Evolutionary conservation across 176 grass and related monocot species (phyloP).

Genomic region (Echinochloa phyllopogon): DNA sequence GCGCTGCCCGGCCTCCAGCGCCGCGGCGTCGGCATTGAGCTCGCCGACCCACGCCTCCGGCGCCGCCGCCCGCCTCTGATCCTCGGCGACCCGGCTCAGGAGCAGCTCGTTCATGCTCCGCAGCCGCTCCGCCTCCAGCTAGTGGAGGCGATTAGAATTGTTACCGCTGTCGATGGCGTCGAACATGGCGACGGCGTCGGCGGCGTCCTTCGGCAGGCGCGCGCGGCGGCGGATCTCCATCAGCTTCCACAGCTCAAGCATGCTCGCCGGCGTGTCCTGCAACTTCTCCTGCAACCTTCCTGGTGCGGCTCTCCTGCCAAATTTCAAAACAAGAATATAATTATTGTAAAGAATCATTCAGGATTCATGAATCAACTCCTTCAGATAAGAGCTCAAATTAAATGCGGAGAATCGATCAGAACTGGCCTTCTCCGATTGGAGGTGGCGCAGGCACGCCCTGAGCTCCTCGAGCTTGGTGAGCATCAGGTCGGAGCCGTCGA

Average conservation of each 20-base stretch:
- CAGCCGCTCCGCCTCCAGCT: background rate
- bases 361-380: background rate
- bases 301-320: too few relatives aligned
- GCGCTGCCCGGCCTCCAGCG: conserved; percentile 6
- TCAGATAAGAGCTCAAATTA: too few relatives aligned
- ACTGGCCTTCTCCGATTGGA: conserved; percentile 81
- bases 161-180: conserved; percentile 60
- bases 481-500: conserved; percentile 62
- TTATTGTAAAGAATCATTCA: background rate
- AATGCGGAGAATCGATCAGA: conserved; percentile 11
- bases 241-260: conserved; percentile 91
- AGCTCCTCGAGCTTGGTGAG: conserved; percentile 60
- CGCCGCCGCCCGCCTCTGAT: conserved; percentile 3
- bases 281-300: conserved; percentile 72
- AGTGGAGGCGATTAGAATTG: too few relatives aligned
- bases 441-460: conserved; percentile 51
- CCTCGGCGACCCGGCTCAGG: background rate
- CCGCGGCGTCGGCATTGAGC: background rate
- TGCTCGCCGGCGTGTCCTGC: conserved; percentile 71
- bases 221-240: conserved; percentile 78
- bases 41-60: conserved; percentile 22
- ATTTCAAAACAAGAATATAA: background rate
- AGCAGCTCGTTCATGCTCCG: background rate
- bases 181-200: conserved; percentile 23
- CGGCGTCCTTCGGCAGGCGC: conserved; percentile 40